phyloP scores from a whole-genome alignment of 345 rosid genomes.

The Dimocarpus longan region DNA sequence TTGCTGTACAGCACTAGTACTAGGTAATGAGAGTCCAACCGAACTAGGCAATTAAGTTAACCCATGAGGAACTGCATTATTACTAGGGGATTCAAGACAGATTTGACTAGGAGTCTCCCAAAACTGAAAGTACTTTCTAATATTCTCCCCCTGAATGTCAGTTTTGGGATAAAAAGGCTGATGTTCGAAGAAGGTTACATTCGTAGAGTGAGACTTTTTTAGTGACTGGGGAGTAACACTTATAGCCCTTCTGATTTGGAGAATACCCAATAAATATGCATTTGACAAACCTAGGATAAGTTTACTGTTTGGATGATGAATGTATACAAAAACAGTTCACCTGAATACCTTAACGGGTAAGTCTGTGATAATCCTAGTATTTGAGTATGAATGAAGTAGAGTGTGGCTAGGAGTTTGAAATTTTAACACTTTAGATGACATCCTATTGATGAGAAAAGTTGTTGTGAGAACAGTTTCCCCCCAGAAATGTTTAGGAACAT shows the following conservation, averaged over 20 bases:
- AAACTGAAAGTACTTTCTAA: not conserved
- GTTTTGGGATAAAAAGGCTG: not conserved
- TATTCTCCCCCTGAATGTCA: not conserved
- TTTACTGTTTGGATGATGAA: not conserved
- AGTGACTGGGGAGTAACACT: too few species aligned
- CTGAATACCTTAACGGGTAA: not conserved
- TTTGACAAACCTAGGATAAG: not conserved
- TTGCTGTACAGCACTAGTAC: too few species aligned
- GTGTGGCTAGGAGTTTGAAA: not conserved
- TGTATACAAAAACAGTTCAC: not conserved
- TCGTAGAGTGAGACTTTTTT: not conserved
- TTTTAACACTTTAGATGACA: not conserved
- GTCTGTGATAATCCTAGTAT: too few species aligned
- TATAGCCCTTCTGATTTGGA: too few species aligned
- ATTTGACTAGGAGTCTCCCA: too few species aligned
- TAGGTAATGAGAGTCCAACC: too few species aligned
- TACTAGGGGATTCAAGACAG: too few species aligned
- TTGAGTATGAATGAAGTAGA: too few species aligned
- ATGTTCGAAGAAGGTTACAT: not conserved
- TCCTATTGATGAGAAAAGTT: not conserved
- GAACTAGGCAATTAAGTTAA: too few species aligned
- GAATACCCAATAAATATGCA: too few species aligned
- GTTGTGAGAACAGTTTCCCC: not conserved
- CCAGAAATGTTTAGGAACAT: too few species aligned
- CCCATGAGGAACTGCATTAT: too few species aligned